A percentile compares a stretch with the other conserved stretches of the same genome.
These are phyloP conservation scores for Bimuria novae-zelandiae DNA, from an alignment of 2,329 filamentous ascomycete species.

Conservation along the genomic window DNA sequence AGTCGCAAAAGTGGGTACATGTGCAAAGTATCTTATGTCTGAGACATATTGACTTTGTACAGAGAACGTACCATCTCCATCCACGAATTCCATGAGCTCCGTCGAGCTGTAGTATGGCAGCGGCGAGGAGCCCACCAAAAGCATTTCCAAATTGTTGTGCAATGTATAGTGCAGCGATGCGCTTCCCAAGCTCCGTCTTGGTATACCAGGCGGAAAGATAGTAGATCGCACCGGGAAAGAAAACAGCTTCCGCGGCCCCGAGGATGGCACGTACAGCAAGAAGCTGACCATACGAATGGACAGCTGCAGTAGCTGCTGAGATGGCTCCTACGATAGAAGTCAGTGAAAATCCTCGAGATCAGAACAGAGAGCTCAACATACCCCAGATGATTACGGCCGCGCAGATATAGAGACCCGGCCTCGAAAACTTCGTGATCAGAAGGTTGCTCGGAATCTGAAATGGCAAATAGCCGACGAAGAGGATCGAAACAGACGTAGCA, in stretches of 20 bases:
- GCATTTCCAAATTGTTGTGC: constrained; percentile 44
- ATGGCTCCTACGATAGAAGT: constrained; percentile 6
- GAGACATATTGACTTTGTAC: no score
- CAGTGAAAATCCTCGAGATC: neutral
- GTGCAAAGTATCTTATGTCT: no score
- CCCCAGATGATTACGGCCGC: constrained; percentile 25
- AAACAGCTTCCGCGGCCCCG: constrained; percentile 41
- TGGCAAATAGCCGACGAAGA: constrained; percentile 51
- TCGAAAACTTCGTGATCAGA: constrained; percentile 22
- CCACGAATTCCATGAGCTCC: constrained; percentile 31
- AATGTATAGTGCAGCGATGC: constrained; percentile 41
- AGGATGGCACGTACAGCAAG: constrained; percentile 29
- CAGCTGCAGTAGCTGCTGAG: constrained; percentile 23
- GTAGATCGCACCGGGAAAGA: constrained; percentile 64
- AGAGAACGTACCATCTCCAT: no score
- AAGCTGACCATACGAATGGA: constrained; percentile 21
- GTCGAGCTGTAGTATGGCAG: constrained; percentile 38
- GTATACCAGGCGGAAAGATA: constrained; percentile 69
- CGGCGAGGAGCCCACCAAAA: constrained; percentile 49
- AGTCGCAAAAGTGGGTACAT: no score
- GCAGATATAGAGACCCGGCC: constrained; percentile 27
- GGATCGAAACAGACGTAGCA: constrained; percentile 55
- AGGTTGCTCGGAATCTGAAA: constrained; percentile 27
- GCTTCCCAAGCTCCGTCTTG: constrained; percentile 49
- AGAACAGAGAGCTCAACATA: neutral